Evolutionary conservation across 225 moss, liverwort and hornwort genomes (phyloP).

Genomic region (Ulota crispa): DNA sequence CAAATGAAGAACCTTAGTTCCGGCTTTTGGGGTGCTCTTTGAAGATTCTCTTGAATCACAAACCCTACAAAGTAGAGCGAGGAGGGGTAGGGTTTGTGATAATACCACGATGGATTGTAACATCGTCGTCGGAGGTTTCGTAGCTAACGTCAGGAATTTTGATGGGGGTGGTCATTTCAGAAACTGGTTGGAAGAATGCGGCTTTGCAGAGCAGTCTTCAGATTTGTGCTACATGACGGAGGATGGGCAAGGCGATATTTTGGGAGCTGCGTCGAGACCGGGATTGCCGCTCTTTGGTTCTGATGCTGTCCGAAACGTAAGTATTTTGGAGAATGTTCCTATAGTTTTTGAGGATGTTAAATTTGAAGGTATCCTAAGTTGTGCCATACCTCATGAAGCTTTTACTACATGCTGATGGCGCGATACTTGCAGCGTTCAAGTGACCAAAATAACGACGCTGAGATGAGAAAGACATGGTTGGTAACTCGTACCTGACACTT

Average conservation of each 20-base stretch:
- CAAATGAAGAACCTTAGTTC: neutral
- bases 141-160: constrained; percentile 3
- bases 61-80: neutral
- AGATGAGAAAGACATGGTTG: constrained; percentile 47
- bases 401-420: constrained; percentile 27
- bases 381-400: constrained; percentile 12
- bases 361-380: neutral
- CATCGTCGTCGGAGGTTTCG: neutral
- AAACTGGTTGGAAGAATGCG: constrained; percentile 49
- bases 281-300: constrained; percentile 55
- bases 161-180: constrained; percentile 19
- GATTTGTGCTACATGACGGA: constrained; percentile 46
- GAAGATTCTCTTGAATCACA: neutral
- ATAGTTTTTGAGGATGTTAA: constrained; percentile 7
- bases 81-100: neutral
- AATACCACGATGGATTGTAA: neutral
- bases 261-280: constrained; percentile 36
- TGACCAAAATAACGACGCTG: constrained; percentile 31
- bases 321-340: constrained; percentile 15
- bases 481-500: constrained; percentile 26
- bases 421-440: constrained; percentile 52
- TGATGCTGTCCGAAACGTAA: constrained; percentile 53
- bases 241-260: constrained; percentile 48
- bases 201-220: constrained; percentile 39
- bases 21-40: neutral